Conservation (phyloP, 306 rosid species). For the Lablab purpureus region DNA sequence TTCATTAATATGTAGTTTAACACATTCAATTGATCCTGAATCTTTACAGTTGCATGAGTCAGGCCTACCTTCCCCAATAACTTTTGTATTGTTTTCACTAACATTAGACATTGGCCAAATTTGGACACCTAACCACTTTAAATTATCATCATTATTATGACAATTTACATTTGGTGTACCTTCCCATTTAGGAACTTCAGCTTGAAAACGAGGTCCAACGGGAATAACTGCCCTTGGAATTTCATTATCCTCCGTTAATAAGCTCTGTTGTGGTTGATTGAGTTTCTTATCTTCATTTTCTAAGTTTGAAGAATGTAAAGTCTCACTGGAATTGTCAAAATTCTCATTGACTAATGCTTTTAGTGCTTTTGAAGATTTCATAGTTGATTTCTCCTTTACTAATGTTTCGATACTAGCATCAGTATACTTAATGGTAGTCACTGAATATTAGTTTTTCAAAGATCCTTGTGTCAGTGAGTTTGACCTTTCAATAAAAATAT, state of each 20-base stretch:
- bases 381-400: slow-evolving; percentile 13
- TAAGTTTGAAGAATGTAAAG: background rate
- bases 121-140: slow-evolving; percentile 49
- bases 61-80: slow-evolving; percentile 44
- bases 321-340: background rate
- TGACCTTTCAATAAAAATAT: background rate
- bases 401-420: background rate
- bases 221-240: slow-evolving; percentile 48
- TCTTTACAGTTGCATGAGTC: slow-evolving; percentile 43
- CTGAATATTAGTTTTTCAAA: background rate
- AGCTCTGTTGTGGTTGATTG: background rate
- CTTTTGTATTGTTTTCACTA: background rate
- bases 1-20: slow-evolving; percentile 40
- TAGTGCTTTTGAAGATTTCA: background rate
- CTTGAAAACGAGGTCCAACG: slow-evolving; percentile 61
- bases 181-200: slow-evolving; percentile 51
- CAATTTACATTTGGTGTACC: background rate
- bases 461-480: background rate
- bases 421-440: too few relatives aligned
- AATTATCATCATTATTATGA: slow-evolving; percentile 21
- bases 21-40: slow-evolving; percentile 48
- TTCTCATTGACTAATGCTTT: slow-evolving; percentile 13
- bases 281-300: slow-evolving; percentile 25
- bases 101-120: slow-evolving; percentile 39
- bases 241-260: background rate